phyloP scores from a whole-genome alignment of 352 stramenopile species.

The Saprolegnia parasitica region DNA sequence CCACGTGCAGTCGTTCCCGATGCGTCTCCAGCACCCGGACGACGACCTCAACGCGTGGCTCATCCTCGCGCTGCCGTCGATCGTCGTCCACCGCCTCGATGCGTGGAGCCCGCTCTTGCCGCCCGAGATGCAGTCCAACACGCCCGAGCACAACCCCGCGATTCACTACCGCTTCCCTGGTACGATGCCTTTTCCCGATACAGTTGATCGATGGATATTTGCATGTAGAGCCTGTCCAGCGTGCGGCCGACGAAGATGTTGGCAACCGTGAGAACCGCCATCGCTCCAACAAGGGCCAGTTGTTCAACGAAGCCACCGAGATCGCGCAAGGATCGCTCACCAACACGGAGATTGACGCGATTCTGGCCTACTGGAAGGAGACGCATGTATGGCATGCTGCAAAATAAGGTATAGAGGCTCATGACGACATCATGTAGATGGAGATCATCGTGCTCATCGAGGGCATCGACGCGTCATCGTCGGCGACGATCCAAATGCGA shows the following conservation, averaged over 20 bases:
- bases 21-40: slow-evolving; percentile 91
- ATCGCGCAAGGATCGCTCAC: background rate
- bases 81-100: slow-evolving; percentile 93
- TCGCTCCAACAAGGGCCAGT: background rate
- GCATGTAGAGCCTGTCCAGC: slow-evolving; percentile 41
- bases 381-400: slow-evolving; percentile 47
- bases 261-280: slow-evolving; percentile 49
- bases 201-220: background rate
- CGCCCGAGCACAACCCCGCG: slow-evolving; percentile 55
- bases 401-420: too few relatives aligned
- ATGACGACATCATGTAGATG: slow-evolving; percentile 46
- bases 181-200: background rate
- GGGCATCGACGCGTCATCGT: slow-evolving; percentile 93
- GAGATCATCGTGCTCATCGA: slow-evolving; percentile 97
- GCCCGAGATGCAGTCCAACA: slow-evolving; percentile 37
- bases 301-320: slow-evolving; percentile 1
- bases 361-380: slow-evolving; percentile 69
- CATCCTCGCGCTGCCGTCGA: slow-evolving; percentile 83
- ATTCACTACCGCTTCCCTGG: slow-evolving; percentile 57
- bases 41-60: slow-evolving; percentile 89
- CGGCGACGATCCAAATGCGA: slow-evolving; percentile 91
- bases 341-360: slow-evolving; percentile 38
- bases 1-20: slow-evolving; percentile 90
- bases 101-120: slow-evolving; percentile 85
- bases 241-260: slow-evolving; percentile 54